phyloP scores from a whole-genome alignment of 371 early-diverging fungal genomes.

The Mortierella sp. region DNA sequence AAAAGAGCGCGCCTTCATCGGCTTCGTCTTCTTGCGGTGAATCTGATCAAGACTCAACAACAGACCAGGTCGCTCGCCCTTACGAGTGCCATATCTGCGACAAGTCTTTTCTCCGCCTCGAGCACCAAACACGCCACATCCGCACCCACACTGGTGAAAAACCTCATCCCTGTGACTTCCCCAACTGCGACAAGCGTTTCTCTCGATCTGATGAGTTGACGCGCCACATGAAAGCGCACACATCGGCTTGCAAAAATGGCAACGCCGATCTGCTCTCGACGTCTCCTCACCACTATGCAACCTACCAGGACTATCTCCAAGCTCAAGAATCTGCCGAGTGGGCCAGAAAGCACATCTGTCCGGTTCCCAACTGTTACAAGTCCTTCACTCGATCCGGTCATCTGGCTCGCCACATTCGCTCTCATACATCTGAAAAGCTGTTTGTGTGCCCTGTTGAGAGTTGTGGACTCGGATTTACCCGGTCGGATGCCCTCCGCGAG shows the following conservation, averaged over 20 bases:
- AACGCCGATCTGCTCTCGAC: slow-evolving; percentile 51
- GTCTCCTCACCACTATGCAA: slow-evolving; percentile 46
- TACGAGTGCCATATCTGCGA: slow-evolving; percentile 73
- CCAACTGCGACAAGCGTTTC: slow-evolving; percentile 81
- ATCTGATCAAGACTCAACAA: slow-evolving; percentile 35
- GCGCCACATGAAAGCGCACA: slow-evolving; percentile 72
- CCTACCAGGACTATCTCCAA: slow-evolving; percentile 48
- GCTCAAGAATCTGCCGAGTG: slow-evolving; percentile 50
- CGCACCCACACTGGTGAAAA: slow-evolving; percentile 89
- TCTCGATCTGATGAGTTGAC: slow-evolving; percentile 79
- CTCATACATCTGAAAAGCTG: slow-evolving; percentile 54
- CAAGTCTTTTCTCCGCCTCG: slow-evolving; percentile 74
- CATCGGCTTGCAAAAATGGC: slow-evolving; percentile 58
- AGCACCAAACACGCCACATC: slow-evolving; percentile 82
- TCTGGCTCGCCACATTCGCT: slow-evolving; percentile 53
- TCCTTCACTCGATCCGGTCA: slow-evolving; percentile 55
- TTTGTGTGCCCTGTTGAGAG: slow-evolving; percentile 55
- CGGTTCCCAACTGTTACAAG: slow-evolving; percentile 52
- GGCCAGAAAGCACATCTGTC: slow-evolving; percentile 53
- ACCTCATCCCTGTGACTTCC: slow-evolving; percentile 79
- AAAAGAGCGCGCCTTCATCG: slow-evolving; percentile 4
- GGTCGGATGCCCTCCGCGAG: slow-evolving; percentile 53
- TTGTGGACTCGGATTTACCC: slow-evolving; percentile 53
- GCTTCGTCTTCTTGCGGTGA: slow-evolving; percentile 31
- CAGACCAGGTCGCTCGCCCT: slow-evolving; percentile 58